Conservation (phyloP, 1,139 yeast species). For the Arxiozyma slooffiae region DNA sequence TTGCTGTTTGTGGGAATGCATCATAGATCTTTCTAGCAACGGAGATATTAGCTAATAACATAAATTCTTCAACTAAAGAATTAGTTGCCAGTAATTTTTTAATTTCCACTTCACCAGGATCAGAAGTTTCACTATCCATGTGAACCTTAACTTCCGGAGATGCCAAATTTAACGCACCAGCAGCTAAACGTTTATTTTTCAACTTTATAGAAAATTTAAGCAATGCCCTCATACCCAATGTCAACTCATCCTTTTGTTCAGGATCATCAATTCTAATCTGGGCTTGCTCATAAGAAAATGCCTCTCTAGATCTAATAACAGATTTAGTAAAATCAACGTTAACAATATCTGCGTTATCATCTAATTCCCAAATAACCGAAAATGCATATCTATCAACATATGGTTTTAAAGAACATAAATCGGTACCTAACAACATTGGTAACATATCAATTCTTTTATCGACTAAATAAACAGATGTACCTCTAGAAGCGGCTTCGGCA, state of each 20-base stretch:
- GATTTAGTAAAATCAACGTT: conserved; percentile 76
- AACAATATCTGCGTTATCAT: conserved; percentile 78
- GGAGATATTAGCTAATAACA: conserved; percentile 93
- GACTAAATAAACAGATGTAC: conserved; percentile 95
- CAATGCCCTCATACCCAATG: conserved; percentile 80
- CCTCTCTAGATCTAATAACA: conserved; percentile 82
- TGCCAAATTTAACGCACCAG: conserved; percentile 94
- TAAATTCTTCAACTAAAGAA: conserved; percentile 94
- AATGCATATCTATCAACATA: conserved; percentile 94
- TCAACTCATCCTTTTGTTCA: conserved; percentile 69
- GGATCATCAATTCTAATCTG: conserved; percentile 82
- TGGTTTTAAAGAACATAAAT: conserved; percentile 89
- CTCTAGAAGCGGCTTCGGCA: conserved; percentile 93
- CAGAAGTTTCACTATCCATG: conserved; percentile 94
- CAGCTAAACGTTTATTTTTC: conserved; percentile 77
- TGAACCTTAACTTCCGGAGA: conserved; percentile 97
- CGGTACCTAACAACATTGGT: conserved; percentile 91
- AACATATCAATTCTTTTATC: conserved; percentile 99
- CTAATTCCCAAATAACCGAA: conserved; percentile 92
- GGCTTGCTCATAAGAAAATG: conserved; percentile 90
- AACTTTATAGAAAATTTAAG: conserved; percentile 68
- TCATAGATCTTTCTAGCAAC: conserved; percentile 90
- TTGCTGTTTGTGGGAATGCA: conserved; percentile 94
- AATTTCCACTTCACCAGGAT: conserved; percentile 91
- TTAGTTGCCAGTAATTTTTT: conserved; percentile 83